Evolutionary conservation across 2,329 filamentous ascomycete genomes (phyloP).

Genomic region (Botryosphaeria dothidea): DNA sequence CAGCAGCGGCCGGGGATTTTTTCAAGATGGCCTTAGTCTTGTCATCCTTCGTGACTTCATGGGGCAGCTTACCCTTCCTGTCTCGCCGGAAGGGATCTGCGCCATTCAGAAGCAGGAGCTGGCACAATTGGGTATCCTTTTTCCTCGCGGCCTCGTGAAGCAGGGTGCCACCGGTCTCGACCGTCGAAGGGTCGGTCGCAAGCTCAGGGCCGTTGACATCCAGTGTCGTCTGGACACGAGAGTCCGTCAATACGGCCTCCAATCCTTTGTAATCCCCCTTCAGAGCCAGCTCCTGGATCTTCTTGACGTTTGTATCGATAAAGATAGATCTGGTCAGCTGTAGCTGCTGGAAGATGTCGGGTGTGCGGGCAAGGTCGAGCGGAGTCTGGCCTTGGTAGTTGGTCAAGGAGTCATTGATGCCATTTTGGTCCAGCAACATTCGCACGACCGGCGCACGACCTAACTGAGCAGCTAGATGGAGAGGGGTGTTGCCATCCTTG

Average conservation of each 20-base stretch:
- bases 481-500: constrained; percentile 88
- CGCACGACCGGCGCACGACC: constrained; percentile 80
- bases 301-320: constrained; percentile 79
- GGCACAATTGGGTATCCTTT: constrained; percentile 83
- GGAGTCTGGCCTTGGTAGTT: constrained; percentile 85
- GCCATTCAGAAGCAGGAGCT: constrained; percentile 87
- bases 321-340: constrained; percentile 89
- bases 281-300: constrained; percentile 77
- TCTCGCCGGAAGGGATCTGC: constrained; percentile 95
- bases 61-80: constrained; percentile 90
- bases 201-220: constrained; percentile 93
- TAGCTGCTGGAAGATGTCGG: constrained; percentile 93
- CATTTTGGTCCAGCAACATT: constrained; percentile 76
- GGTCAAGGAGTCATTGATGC: constrained; percentile 82
- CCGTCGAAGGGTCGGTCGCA: constrained; percentile 74
- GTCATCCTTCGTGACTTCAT: constrained; percentile 96
- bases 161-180: constrained; percentile 83
- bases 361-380: constrained; percentile 80
- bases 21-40: constrained; percentile 85
- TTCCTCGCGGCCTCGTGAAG: constrained; percentile 91
- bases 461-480: constrained; percentile 83
- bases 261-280: constrained; percentile 74
- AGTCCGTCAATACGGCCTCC: constrained; percentile 79
- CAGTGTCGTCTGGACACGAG: constrained; percentile 78
- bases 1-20: constrained; percentile 89